phyloP scores from a whole-genome alignment of 441 rosid genomes.

The Cnidoscolus chayamansa region DNA sequence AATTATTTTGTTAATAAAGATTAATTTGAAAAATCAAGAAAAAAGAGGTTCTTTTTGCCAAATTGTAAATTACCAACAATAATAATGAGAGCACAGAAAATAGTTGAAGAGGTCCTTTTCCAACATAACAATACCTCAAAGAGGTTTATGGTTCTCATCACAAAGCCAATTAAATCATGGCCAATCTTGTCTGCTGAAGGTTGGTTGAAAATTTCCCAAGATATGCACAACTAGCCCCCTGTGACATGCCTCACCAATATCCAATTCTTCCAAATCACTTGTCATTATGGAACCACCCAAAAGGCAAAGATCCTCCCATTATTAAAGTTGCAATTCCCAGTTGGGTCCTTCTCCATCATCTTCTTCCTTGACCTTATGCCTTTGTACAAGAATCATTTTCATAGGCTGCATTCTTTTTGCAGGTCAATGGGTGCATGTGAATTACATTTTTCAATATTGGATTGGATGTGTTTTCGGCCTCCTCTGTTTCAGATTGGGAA shows the following conservation, averaged over 20 bases:
- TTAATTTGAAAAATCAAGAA: too few species aligned
- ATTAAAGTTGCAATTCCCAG: too few species aligned
- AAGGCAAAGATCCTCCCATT: background rate
- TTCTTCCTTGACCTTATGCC: background rate
- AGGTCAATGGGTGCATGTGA: background rate
- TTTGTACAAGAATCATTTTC: background rate
- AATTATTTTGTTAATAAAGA: too few species aligned
- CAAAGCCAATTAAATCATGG: background rate
- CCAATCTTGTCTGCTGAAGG: background rate
- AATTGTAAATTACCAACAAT: too few species aligned
- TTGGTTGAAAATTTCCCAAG: background rate
- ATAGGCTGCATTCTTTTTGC: background rate
- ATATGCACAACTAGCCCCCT: background rate
- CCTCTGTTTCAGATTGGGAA: conserved; percentile 10
- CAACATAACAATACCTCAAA: background rate
- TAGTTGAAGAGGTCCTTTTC: conserved; percentile 15
- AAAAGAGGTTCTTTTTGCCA: too few species aligned
- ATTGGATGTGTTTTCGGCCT: conserved; percentile 23
- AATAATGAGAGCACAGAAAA: too few species aligned
- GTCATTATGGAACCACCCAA: background rate
- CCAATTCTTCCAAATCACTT: too few species aligned
- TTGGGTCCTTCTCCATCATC: background rate
- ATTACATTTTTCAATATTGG: too few species aligned
- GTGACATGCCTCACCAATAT: background rate
- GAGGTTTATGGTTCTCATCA: background rate